A percentile compares a stretch with the other conserved stretches of the same genome.
These are phyloP conservation scores for Trichaptum fuscoviolaceum DNA, from an alignment of 768 basidiomycete genomes.

Conservation along the genomic window DNA sequence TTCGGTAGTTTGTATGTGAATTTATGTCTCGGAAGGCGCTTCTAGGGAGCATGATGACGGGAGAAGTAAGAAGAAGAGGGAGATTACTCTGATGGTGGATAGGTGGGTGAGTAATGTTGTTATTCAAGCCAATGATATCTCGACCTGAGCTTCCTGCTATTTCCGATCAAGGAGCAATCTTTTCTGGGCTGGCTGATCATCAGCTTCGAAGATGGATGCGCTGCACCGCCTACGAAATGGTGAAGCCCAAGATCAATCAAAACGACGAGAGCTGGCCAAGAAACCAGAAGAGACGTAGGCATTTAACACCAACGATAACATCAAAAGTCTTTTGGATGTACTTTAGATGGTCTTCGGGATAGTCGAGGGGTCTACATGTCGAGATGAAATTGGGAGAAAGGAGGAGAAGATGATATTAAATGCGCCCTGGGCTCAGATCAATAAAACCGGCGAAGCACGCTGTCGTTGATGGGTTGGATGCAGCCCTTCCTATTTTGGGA, in stretches of 20 bases:
- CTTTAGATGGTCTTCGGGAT: too few species aligned
- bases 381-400: not conserved
- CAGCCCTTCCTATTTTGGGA: not conserved
- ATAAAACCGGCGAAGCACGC: not conserved
- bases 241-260: too few species aligned
- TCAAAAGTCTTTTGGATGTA: too few species aligned
- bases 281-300: too few species aligned
- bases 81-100: not conserved
- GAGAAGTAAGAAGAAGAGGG: not conserved
- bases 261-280: too few species aligned
- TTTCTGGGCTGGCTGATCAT: not conserved
- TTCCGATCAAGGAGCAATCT: not conserved
- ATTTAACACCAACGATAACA: too few species aligned
- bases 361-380: too few species aligned
- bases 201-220: not conserved
- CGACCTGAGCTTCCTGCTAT: not conserved
- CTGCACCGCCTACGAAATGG: not conserved
- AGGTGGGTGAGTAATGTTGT: not conserved
- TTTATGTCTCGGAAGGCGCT: not conserved
- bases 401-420: not conserved
- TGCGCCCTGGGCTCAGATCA: not conserved
- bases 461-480: too few species aligned
- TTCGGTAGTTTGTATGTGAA: not conserved
- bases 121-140: not conserved
- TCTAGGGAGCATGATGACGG: not conserved